phyloP scores from a whole-genome alignment of 1,284 basidiomycete genomes.

The Singerocomus inundabilis region DNA sequence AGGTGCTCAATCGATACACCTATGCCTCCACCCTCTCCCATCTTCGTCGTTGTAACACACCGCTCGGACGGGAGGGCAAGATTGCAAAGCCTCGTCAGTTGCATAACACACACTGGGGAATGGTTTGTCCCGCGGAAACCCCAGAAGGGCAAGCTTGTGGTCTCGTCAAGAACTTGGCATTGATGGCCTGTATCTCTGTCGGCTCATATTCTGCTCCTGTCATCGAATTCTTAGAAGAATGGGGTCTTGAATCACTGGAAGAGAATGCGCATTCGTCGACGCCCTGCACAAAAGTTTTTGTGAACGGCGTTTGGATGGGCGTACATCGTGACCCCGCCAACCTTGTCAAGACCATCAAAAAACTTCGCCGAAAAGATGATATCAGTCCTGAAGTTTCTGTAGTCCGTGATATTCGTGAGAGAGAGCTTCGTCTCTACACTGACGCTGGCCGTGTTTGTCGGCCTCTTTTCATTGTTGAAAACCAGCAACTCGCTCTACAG shows the following conservation, averaged over 20 bases:
- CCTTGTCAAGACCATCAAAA: constrained; percentile 90
- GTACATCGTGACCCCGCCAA: constrained; percentile 96
- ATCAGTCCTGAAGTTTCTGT: constrained; percentile 96
- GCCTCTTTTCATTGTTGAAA: constrained; percentile 95
- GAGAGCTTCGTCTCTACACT: constrained; percentile 92
- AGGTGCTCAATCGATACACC: constrained; percentile 98
- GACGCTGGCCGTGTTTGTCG: constrained; percentile 97
- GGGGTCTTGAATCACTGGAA: constrained; percentile 91
- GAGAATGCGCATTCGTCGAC: constrained; percentile 84
- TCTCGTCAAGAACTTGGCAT: constrained; percentile 96
- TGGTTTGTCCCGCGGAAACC: constrained; percentile 99
- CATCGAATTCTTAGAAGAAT: constrained; percentile 98
- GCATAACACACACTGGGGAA: constrained; percentile 99
- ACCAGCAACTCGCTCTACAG: constrained; percentile 79
- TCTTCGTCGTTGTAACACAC: constrained; percentile 97
- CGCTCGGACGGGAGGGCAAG: constrained; percentile 97
- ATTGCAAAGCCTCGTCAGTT: constrained; percentile 99
- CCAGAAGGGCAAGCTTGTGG: constrained; percentile 99
- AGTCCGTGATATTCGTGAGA: constrained; percentile 95
- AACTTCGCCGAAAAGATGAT: constrained; percentile 91
- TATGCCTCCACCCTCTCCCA: constrained; percentile 98
- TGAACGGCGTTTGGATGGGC: constrained; percentile 99
- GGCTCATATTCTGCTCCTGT: constrained; percentile 96
- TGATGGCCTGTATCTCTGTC: constrained; percentile 98
- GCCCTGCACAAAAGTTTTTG: constrained; percentile 94